phyloP scores from a whole-genome alignment of 257 asterid genomes.

The Solanum chilense region DNA sequence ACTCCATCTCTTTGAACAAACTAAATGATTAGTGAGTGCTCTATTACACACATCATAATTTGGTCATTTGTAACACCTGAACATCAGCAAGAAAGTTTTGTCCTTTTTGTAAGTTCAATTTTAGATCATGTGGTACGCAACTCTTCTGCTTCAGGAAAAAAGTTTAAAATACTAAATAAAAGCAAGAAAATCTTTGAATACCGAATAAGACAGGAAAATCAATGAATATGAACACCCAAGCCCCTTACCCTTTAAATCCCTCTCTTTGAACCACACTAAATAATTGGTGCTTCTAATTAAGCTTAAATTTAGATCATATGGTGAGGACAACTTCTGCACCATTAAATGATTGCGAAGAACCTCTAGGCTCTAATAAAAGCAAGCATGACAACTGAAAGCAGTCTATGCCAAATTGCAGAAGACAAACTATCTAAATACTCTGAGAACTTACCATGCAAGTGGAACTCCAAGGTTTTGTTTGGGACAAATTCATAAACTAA shows the following conservation, averaged over 20 bases:
- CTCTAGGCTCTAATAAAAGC: not conserved
- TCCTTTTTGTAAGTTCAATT: not conserved
- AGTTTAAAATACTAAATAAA: not conserved
- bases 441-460: slow-evolving; percentile 63
- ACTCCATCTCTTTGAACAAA: not conserved
- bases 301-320: not conserved
- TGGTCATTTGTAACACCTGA: not conserved
- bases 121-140: not conserved
- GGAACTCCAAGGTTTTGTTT: slow-evolving; percentile 70
- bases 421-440: not conserved
- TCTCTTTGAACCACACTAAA: not conserved
- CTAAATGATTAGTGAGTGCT: not conserved
- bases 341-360: not conserved
- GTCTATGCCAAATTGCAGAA: not conserved
- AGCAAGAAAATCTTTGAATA: not conserved
- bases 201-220: not conserved
- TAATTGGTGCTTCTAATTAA: not conserved
- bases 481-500: slow-evolving; percentile 79
- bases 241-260: not conserved
- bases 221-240: not conserved
- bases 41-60: not conserved
- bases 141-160: not conserved
- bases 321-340: not conserved
- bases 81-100: not conserved
- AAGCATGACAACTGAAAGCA: not conserved